Evolutionary conservation across 208 protist genomes (phyloP).

Genomic region (Sergeia podlipaevii): DNA sequence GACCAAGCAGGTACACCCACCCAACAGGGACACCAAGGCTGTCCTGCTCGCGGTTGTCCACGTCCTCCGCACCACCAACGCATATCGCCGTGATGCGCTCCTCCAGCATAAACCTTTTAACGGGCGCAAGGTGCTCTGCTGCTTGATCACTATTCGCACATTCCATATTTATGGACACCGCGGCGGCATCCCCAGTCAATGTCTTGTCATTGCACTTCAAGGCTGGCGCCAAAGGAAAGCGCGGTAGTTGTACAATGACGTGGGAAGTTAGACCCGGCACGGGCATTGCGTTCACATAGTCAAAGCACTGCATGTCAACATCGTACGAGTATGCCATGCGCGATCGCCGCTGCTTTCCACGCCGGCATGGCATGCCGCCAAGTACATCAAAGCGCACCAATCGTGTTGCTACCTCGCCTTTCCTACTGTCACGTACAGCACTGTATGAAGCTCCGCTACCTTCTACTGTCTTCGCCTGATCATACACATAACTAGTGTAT

Average conservation of each 20-base stretch:
- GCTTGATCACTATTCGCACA: not conserved
- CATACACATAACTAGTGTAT: not conserved
- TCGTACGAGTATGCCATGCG: conserved; percentile 44
- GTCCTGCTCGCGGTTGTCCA: conserved; percentile 28
- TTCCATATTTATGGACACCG: not conserved
- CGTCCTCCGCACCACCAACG: conserved; percentile 41
- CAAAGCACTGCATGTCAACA: conserved; percentile 20
- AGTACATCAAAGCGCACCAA: conserved; percentile 38
- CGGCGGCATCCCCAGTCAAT: not conserved
- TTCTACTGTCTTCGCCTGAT: too few relatives aligned
- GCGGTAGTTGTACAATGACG: conserved; percentile 20
- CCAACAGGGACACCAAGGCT: conserved; percentile 31
- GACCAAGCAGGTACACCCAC: conserved; percentile 29
- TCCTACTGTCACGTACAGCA: too few relatives aligned
- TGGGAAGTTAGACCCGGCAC: conserved; percentile 45
- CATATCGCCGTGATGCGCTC: conserved; percentile 18
- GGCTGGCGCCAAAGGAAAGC: not conserved
- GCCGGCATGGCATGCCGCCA: conserved; percentile 40
- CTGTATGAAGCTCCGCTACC: too few relatives aligned
- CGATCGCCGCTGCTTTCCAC: conserved; percentile 35
- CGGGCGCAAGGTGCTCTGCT: not conserved
- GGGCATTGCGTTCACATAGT: conserved; percentile 29
- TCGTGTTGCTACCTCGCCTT: not conserved
- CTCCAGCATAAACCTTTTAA: not conserved
- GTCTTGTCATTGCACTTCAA: not conserved